phyloP scores from a whole-genome alignment of 371 early-diverging fungal genomes.

The Mortierella sp. region DNA sequence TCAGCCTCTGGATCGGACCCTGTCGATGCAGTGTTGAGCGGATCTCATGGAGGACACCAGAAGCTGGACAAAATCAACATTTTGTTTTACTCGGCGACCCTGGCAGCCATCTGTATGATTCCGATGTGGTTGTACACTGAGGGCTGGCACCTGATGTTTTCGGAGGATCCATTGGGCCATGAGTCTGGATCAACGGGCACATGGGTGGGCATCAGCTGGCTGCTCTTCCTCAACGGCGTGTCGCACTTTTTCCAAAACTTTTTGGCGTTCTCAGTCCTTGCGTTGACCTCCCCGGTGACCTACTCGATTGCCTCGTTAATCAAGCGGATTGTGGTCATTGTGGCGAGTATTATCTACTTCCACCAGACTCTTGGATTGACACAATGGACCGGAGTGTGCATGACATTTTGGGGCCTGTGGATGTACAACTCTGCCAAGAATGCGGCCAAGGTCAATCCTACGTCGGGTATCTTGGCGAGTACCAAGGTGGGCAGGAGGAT shows the following conservation, averaged over 20 bases:
- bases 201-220: constrained; percentile 37
- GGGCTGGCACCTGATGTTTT: constrained; percentile 60
- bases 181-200: constrained; percentile 17
- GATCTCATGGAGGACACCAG: constrained; percentile 22
- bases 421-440: constrained; percentile 87
- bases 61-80: constrained; percentile 90
- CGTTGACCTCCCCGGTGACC: constrained; percentile 86
- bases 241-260: constrained; percentile 87
- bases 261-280: constrained; percentile 86
- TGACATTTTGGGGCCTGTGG: constrained; percentile 89
- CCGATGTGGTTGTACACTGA: constrained; percentile 90
- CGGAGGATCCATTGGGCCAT: constrained; percentile 29
- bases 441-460: constrained; percentile 52
- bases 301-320: constrained; percentile 90
- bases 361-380: constrained; percentile 74
- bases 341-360: constrained; percentile 88
- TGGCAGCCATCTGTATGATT: constrained; percentile 81
- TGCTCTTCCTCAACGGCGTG: constrained; percentile 80
- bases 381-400: constrained; percentile 81
- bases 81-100: constrained; percentile 80
- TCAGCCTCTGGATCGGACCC: constrained; percentile 19
- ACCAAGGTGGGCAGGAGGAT: constrained; percentile 43
- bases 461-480: constrained; percentile 26
- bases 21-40: constrained; percentile 50
- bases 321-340: constrained; percentile 93